Evolutionary conservation across 768 basidiomycete genomes (phyloP).

Genomic region (Gelatoporia subvermispora): DNA sequence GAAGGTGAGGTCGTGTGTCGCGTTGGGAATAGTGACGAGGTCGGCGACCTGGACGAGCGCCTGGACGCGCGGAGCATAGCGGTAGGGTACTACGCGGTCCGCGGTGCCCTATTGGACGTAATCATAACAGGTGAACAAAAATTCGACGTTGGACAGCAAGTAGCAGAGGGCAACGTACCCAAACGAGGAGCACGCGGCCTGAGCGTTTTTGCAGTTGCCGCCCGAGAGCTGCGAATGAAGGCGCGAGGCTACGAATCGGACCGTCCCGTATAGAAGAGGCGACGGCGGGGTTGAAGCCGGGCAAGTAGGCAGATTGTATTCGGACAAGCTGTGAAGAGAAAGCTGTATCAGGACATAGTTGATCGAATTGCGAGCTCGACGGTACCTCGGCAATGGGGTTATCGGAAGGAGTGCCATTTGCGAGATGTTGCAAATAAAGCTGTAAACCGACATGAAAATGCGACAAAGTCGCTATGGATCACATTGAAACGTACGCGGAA

Average conservation of each 20-base stretch:
- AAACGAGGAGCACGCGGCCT: conserved; percentile 56
- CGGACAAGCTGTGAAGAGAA: conserved; percentile 51
- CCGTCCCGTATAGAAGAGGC: conserved; percentile 72
- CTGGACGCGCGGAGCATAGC: conserved; percentile 46
- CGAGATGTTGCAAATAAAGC: conserved; percentile 30
- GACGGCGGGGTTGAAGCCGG: conserved; percentile 71
- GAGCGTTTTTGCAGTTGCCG: conserved; percentile 31
- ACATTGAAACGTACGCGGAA: conserved; percentile 42
- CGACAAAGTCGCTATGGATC: not conserved
- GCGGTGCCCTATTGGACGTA: conserved; percentile 43
- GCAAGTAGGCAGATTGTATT: conserved; percentile 72
- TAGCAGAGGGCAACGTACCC: conserved; percentile 38
- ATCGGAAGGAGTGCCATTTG: conserved; percentile 21
- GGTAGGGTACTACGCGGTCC: conserved; percentile 51
- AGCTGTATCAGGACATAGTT: not conserved
- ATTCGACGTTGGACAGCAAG: not conserved
- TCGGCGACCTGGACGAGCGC: conserved; percentile 40
- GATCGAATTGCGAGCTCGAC: not conserved
- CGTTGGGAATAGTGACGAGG: conserved; percentile 45
- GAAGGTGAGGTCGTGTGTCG: conserved; percentile 43
- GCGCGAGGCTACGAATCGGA: conserved; percentile 57
- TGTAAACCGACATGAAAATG: conserved; percentile 5
- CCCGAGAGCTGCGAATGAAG: conserved; percentile 46
- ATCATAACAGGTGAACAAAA: not conserved
- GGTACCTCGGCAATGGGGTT: conserved; percentile 26